These are phyloP conservation scores for Inga oerstediana DNA, from an alignment of 306 rosid genomes.

Conservation along the genomic window DNA sequence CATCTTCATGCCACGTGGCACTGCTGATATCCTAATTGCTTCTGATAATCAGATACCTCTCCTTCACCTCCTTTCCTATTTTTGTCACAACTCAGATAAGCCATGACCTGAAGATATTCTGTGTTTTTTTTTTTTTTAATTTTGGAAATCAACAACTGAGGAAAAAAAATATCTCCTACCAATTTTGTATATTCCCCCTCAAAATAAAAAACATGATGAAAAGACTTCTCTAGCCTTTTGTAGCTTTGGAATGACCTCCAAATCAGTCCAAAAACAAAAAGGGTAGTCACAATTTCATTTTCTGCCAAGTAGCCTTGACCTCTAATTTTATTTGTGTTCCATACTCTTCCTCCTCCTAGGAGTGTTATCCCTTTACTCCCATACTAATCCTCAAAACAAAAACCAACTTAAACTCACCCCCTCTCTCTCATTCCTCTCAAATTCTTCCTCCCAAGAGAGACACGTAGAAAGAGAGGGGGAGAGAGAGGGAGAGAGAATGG, in stretches of 20 bases:
- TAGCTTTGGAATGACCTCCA: constrained; percentile 34
- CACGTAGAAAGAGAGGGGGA: constrained; percentile 9
- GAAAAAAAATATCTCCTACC: constrained; percentile 27
- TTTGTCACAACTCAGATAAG: constrained; percentile 45
- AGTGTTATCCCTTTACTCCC: constrained; percentile 31
- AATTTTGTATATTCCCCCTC: neutral
- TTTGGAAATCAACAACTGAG: constrained; percentile 21
- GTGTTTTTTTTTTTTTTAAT: neutral
- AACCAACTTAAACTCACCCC: constrained; percentile 33
- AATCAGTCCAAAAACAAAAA: constrained; percentile 56
- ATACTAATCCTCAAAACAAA: constrained; percentile 39
- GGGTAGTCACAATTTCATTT: constrained; percentile 60
- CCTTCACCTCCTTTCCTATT: constrained; percentile 43
- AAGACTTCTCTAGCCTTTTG: constrained; percentile 51
- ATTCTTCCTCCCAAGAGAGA: constrained; percentile 12
- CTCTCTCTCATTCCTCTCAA: constrained; percentile 40
- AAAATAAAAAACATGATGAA: neutral
- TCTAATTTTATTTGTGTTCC: constrained; percentile 55
- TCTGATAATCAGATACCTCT: constrained; percentile 40
- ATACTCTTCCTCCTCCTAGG: constrained; percentile 30
- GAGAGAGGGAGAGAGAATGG: constrained; percentile 44
- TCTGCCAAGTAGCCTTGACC: constrained; percentile 44
- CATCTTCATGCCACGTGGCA: constrained; percentile 66
- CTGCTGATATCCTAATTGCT: constrained; percentile 59
- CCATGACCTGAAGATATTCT: constrained; percentile 50